Evolutionary conservation across 2,329 filamentous ascomycete genomes (phyloP).

Genomic region (Trichoderma guizhouense): DNA sequence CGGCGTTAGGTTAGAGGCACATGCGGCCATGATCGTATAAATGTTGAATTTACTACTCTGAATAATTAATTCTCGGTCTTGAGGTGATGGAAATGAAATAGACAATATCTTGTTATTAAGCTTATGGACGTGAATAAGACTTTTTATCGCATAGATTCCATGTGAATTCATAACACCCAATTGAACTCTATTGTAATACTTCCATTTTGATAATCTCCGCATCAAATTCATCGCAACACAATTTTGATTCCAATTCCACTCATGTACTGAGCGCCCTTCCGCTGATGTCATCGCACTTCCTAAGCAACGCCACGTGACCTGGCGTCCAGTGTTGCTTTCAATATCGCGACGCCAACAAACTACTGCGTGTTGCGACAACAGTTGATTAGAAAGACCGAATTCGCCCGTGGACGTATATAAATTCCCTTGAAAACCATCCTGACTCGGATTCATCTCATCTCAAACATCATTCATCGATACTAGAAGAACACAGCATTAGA

Average conservation of each 20-base stretch:
- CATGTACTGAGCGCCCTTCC: background rate
- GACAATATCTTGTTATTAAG: background rate
- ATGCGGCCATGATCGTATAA: constrained; percentile 7
- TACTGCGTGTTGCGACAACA: background rate
- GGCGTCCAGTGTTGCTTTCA: constrained; percentile 23
- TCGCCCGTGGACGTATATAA: background rate
- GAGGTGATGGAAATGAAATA: background rate
- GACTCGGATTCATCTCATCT: background rate
- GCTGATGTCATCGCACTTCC: constrained; percentile 10
- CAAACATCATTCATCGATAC: background rate
- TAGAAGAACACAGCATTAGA: background rate
- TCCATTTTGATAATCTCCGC: background rate
- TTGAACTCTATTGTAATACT: background rate
- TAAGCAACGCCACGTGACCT: constrained; percentile 20
- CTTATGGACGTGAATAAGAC: background rate
- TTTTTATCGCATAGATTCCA: background rate
- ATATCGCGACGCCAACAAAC: constrained; percentile 18
- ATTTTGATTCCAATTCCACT: background rate
- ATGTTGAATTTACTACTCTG: background rate
- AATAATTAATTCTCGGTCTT: background rate
- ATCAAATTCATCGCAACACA: background rate
- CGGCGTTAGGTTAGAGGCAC: constrained; percentile 17
- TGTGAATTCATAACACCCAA: background rate
- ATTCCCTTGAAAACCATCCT: background rate
- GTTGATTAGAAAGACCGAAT: background rate